Evolutionary conservation across 805 yeast genomes (phyloP), one percentile per base, ranked within the genome.

Genomic region (Candida boleticola): DNA sequence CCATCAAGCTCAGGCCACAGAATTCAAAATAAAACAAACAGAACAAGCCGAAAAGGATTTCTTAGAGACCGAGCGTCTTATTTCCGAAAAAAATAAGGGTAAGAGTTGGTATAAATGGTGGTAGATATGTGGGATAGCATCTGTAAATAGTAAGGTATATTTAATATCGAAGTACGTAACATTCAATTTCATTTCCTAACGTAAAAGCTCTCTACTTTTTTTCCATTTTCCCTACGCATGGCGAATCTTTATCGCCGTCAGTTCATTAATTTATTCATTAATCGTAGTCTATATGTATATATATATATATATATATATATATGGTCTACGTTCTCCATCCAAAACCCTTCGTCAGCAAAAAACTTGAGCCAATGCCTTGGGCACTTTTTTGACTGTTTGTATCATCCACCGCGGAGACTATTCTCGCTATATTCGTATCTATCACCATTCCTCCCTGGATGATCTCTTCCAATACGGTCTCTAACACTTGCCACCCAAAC

Each of bases 371-470:
- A n/a, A 49, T 43, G 7, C 53, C 42, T n/a, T 54, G 45, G 1
- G 66, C 60, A 33, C 48, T 54, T 51, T 70, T 73, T 49, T 76
- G 80, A 39, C 73, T 67, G 55, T 79, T 79, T 23, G 86, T 84
- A 36, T 79, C 85, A 61, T 86, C 95, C 9, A 86, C 86, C 0
- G 93, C 87, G 2, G 79, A 80, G 4, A 93, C 97, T 27, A 93
- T 89, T 45, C 84, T 79, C 20, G 68, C 57, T 17, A 89, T 88
- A 51, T 83, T 88, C 1, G 98, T 90, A 59, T 93, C 99, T 29
- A 93, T 86, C 6, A 93, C 99, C 95, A 93, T 84, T 0, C 99
- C 99, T 20, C 98, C 99, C 60, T 93, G 98, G 1, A 93, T 83
- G 26, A 93, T 85, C 55, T 93, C 98, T 54, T 84, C 93, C 37